phyloP scores from a whole-genome alignment of 495 filamentous ascomycete species.

The Cladorrhinum samala region DNA sequence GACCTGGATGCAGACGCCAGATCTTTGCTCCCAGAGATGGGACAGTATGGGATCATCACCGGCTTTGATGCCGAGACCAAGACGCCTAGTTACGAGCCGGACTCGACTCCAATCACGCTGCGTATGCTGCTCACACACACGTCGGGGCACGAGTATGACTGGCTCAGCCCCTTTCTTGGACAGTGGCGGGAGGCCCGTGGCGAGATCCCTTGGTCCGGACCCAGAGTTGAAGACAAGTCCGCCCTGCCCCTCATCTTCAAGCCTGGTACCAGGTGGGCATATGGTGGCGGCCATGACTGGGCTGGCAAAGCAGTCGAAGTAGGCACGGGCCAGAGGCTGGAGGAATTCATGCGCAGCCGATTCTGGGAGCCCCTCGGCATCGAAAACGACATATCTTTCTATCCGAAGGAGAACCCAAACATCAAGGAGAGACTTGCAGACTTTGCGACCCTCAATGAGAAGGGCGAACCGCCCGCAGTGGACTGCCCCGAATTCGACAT shows the following conservation, averaged over 20 bases:
- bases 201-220: slow-evolving; percentile 9
- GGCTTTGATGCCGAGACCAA: slow-evolving; percentile 18
- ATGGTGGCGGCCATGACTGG: slow-evolving; percentile 48
- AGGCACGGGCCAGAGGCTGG: slow-evolving; percentile 1
- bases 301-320: slow-evolving; percentile 29
- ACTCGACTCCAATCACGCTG: slow-evolving; percentile 25
- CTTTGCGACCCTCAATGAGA: slow-evolving; percentile 5
- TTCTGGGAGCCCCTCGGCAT: slow-evolving; percentile 11
- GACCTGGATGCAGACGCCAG: slow-evolving; percentile 27
- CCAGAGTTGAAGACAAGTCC: slow-evolving; percentile 26
- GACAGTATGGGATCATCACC: slow-evolving; percentile 22
- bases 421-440: slow-evolving; percentile 3
- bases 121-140: slow-evolving; percentile 26
- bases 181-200: slow-evolving; percentile 17
- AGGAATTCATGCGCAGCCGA: slow-evolving; percentile 6
- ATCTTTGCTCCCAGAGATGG: slow-evolving; percentile 23
- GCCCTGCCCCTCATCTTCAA: slow-evolving; percentile 41
- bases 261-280: slow-evolving; percentile 45
- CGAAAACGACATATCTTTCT: slow-evolving; percentile 3
- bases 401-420: not conserved
- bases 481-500: slow-evolving; percentile 4
- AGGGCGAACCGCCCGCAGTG: slow-evolving; percentile 5
- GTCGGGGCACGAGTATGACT: slow-evolving; percentile 19
- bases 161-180: slow-evolving; percentile 15
- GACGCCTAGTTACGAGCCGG: not conserved